phyloP scores from a whole-genome alignment of 169 alveolate genomes.

The Sarcocystis neurona region DNA sequence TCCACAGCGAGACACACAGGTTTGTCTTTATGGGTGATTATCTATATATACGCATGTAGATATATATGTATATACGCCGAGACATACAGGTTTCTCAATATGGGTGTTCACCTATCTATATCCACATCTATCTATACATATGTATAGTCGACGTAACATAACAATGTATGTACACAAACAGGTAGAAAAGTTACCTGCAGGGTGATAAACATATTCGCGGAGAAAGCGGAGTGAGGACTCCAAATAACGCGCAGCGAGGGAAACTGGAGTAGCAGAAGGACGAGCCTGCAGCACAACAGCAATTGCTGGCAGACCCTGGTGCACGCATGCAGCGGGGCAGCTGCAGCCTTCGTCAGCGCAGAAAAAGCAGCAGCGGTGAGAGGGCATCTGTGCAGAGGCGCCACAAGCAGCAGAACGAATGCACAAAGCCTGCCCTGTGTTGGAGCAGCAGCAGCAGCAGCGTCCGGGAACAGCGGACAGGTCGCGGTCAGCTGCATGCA shows the following conservation, averaged over 20 bases:
- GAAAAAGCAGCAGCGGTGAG: neutral
- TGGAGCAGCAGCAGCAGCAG: neutral
- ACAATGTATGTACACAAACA: neutral
- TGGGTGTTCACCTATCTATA: neutral
- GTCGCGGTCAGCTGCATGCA: neutral
- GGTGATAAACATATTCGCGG: constrained; percentile 46
- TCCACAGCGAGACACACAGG: too few relatives aligned
- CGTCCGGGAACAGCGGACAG: neutral
- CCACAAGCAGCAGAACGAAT: neutral
- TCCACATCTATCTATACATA: neutral
- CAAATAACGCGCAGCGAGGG: constrained; percentile 68
- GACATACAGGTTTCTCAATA: neutral
- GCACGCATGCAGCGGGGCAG: too few relatives aligned
- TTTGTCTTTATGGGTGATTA: too few relatives aligned
- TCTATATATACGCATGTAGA: too few relatives aligned
- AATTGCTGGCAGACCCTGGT: neutral
- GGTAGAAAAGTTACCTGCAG: neutral
- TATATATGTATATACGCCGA: neutral
- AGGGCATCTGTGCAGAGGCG: neutral
- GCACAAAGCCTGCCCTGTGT: neutral
- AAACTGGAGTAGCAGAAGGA: constrained; percentile 65
- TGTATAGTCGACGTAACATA: neutral
- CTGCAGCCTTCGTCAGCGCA: neutral
- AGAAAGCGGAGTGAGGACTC: constrained; percentile 64
- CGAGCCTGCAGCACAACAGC: constrained; percentile 32